Percentiles rank a stretch among this genome's conserved stretches.
These are phyloP conservation scores for Pontederia crassipes DNA, from an alignment of 176 grass and related monocot genomes.

Conservation along the genomic window DNA sequence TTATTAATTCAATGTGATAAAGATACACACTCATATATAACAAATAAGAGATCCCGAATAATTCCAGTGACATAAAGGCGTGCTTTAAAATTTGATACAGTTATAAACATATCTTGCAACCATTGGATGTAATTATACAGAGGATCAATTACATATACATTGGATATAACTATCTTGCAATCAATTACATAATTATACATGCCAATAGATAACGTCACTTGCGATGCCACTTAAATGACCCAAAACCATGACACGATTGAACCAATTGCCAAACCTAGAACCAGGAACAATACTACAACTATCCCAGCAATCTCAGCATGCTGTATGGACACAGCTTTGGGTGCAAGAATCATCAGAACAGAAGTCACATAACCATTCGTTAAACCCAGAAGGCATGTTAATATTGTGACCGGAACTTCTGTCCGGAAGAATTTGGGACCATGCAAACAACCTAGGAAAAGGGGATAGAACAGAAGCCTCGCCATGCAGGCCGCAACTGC, in stretches of 20 bases:
- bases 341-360: constrained; percentile 77
- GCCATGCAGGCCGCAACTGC: constrained; percentile 39
- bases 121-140: too few species aligned
- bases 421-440: constrained; percentile 74
- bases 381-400: constrained; percentile 70
- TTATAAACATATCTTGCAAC: too few species aligned
- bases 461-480: constrained; percentile 73
- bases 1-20: too few species aligned
- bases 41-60: too few species aligned
- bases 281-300: constrained; percentile 77
- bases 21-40: too few species aligned
- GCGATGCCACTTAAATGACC: constrained; percentile 54
- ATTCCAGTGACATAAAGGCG: too few species aligned
- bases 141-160: too few species aligned
- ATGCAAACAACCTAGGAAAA: constrained; percentile 76
- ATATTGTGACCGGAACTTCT: constrained; percentile 55
- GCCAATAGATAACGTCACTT: too few species aligned
- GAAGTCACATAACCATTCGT: constrained; percentile 81
- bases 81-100: too few species aligned
- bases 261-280: constrained; percentile 47
- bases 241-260: constrained; percentile 84
- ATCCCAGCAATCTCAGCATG: constrained; percentile 81
- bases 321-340: constrained; percentile 83
- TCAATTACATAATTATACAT: too few species aligned
- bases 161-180: too few species aligned